Evolutionary conservation across 345 rosid genomes (phyloP), one percentile per base, ranked within the genome.

Genomic region (Salix dunnii): DNA sequence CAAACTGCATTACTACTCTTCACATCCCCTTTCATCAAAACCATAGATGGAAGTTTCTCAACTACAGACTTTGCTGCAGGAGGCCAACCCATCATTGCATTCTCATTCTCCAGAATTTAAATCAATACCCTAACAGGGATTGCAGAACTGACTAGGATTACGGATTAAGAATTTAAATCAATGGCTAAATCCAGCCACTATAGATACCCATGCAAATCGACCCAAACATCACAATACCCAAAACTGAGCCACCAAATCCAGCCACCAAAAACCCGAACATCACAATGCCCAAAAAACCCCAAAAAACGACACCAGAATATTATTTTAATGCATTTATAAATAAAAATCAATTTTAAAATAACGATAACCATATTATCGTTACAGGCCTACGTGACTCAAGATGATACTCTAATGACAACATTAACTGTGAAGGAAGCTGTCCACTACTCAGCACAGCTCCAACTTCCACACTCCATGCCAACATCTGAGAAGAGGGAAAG

Each of bases 31-130:
- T 76, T 76, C 14, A 88, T 85, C 71, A 90, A 35, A 14, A 76
- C 83, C 69, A 89, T 90, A n/a, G 69, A 81, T 8, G 88, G 89
- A 80, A 95, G 97, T 76, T 79, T 83, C 70, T 89, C 89, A 38
- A 95, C 86, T 5, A 81, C 87, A 27, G 80, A 89, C 80, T 78
- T 86, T 2, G 96, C 86, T 9, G 99, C 96, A 0, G 99, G 93
- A 23, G 92, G 96, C 80, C 73, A 76, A 62, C 97, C 93, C 40
- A 83, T 81, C 64, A 83, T 69, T 1, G 89, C 80, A 48, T 74
- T 90, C n/a, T 87, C 97, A 74, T 84, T 90, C 77, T 93, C 96
- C 21, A 85, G 77, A 95, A 88, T 46, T 91, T n/a, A n/a, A n/a
- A n/a, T n/a, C n/a, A n/a, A n/a, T n/a, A n/a, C n/a, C n/a, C n/a